Conservation (phyloP, 768 basidiomycete species). For the Artomyces pyxidatus region DNA sequence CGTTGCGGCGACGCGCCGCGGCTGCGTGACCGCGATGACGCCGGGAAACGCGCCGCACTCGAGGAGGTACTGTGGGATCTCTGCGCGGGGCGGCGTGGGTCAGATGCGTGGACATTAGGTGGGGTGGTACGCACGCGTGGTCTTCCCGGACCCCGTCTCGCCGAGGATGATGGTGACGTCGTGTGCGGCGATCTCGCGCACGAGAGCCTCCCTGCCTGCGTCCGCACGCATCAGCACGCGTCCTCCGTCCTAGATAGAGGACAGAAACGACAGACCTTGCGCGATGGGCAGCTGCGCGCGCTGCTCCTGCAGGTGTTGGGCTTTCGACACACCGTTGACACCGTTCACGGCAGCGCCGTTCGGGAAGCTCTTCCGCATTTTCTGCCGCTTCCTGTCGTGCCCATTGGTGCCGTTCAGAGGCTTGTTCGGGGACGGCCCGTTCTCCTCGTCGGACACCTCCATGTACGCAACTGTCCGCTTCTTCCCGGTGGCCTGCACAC, state of each 20-base stretch:
- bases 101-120: not conserved
- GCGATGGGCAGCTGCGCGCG: constrained; percentile 71
- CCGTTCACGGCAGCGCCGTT: not conserved
- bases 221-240: not conserved
- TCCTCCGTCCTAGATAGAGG: too few species aligned
- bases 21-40: constrained; percentile 90
- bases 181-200: constrained; percentile 65
- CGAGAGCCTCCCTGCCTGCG: constrained; percentile 65
- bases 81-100: constrained; percentile 32
- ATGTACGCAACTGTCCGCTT: constrained; percentile 4
- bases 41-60: constrained; percentile 70
- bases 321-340: constrained; percentile 17
- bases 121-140: constrained; percentile 68
- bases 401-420: constrained; percentile 1
- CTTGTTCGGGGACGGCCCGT: not conserved
- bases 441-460: constrained; percentile 2
- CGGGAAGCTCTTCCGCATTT: constrained; percentile 2
- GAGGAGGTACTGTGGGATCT: constrained; percentile 92
- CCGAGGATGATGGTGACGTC: constrained; percentile 87
- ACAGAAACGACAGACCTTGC: constrained; percentile 40
- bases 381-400: constrained; percentile 10
- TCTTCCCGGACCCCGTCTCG: constrained; percentile 98
- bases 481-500: not conserved
- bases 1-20: constrained; percentile 90
- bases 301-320: constrained; percentile 44